Conservation (phyloP, 768 basidiomycete genomes). For the Trichaptum fuscoviolaceum region DNA sequence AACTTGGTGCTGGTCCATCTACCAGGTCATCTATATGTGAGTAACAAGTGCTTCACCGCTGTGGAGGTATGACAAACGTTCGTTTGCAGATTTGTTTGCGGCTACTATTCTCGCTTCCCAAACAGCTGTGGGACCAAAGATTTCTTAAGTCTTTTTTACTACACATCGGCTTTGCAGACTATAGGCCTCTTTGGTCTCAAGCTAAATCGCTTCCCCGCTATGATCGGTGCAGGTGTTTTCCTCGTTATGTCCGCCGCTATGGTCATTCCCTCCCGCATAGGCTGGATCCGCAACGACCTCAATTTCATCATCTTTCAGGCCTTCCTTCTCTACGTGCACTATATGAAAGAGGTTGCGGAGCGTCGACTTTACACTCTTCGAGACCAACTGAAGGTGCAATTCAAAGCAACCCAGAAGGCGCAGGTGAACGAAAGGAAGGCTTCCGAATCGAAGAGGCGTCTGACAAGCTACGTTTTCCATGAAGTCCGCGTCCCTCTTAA, state of each 20-base stretch:
- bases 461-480: constrained; percentile 67
- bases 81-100: constrained; percentile 34
- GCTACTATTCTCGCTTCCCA: constrained; percentile 32
- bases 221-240: constrained; percentile 51
- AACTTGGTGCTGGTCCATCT: constrained; percentile 66
- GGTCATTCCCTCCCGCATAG: constrained; percentile 32
- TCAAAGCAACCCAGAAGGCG: constrained; percentile 55
- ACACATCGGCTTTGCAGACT: constrained; percentile 45
- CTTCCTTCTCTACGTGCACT: constrained; percentile 12
- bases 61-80: background rate
- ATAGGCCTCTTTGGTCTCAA: constrained; percentile 70
- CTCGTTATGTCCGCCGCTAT: constrained; percentile 41
- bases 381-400: constrained; percentile 50
- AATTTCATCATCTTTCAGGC: constrained; percentile 9
- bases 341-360: constrained; percentile 30
- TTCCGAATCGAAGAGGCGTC: constrained; percentile 75
- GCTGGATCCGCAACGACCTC: constrained; percentile 25
- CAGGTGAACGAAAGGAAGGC: constrained; percentile 58
- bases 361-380: constrained; percentile 45
- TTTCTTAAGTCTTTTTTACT: constrained; percentile 45
- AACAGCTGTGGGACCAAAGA: constrained; percentile 40
- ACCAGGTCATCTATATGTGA: constrained; percentile 48
- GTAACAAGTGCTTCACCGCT: constrained; percentile 8
- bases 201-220: constrained; percentile 60
- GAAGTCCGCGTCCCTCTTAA: constrained; percentile 79